Conservation (phyloP, 306 rosid species). For the Citrullus amarus region DNA sequence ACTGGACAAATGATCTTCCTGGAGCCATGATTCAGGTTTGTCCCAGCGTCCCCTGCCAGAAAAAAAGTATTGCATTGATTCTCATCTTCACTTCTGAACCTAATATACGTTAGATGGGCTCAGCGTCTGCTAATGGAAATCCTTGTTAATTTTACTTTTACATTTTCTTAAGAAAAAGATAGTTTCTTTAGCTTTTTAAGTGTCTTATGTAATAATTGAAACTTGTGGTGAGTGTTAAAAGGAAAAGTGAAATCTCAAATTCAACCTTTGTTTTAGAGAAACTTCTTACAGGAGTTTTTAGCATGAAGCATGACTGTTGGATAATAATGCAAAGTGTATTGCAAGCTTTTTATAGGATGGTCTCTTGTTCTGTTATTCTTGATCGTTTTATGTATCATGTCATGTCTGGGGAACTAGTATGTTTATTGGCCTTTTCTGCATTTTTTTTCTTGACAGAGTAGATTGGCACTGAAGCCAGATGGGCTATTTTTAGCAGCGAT, state of each 20-base stretch:
- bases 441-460: conserved; percentile 49
- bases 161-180: not conserved
- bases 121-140: not conserved
- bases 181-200: not conserved
- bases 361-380: not conserved
- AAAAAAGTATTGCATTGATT: not conserved
- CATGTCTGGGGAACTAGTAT: not conserved
- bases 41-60: not conserved
- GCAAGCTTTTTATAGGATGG: not conserved
- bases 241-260: not conserved
- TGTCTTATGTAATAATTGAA: not conserved
- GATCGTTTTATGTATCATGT: not conserved
- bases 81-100: not conserved
- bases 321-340: not conserved
- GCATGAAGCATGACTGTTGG: not conserved
- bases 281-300: not conserved
- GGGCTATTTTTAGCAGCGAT: conserved; percentile 88
- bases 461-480: conserved; percentile 90
- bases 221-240: not conserved
- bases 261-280: not conserved
- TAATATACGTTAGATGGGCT: not conserved
- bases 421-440: not conserved
- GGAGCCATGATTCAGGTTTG: conserved; percentile 96
- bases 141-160: not conserved
- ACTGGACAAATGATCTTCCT: conserved; percentile 97